Base-by-base conservation (phyloP, 495 filamentous ascomycete species). In the Penicillium herquei region DNA sequence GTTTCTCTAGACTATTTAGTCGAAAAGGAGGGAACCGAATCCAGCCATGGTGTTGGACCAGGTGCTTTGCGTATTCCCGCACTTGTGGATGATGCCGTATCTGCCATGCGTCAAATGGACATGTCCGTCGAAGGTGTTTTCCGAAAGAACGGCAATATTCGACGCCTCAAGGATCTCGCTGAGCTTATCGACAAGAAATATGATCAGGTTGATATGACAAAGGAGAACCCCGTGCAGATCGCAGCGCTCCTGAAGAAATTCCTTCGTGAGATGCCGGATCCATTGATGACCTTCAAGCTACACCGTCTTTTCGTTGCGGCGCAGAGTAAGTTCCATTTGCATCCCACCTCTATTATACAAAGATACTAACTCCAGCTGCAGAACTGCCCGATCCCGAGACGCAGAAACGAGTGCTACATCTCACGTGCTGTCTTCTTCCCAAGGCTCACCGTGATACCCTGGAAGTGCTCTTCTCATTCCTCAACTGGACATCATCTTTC, bases 41-140 rank as follows among this genome's bases (percentile, higher is more conserved):
- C 91, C 7, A 96, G 91, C 8, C 90, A 96, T 67, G 95, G 95
- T 18, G 88, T 99, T 53, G 94, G 95, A 8, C 94, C 94, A 14
- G 92, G 92, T 35, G 85, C 88, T 47, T 78, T 99, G 31, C 86
- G 88, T 52, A 89, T 98, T 39, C 94, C 94, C 12, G 86, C 88
- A 2, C 78, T 99, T 52, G 81, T 99, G 35, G 92, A 98, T 65
- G 95, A 98, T 64, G 84, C 92, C 26, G 84, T 98, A 12, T 89
- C 89, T 6, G 90, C 92, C 30, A 94, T 99, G 90, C 85, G 90
- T 58, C 93, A 91, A 66, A 99, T 98, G 92, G 94, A 99, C 72
- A 96, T 99, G 81, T 96, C 91, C 14, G 90, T 98, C 7, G 94
- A 99, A 67, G 95, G 95, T 64, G 93, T 99, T 44, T 99, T 99